Conservation (phyloP, 2,329 filamentous ascomycete genomes). For the Amauroascus niger region DNA sequence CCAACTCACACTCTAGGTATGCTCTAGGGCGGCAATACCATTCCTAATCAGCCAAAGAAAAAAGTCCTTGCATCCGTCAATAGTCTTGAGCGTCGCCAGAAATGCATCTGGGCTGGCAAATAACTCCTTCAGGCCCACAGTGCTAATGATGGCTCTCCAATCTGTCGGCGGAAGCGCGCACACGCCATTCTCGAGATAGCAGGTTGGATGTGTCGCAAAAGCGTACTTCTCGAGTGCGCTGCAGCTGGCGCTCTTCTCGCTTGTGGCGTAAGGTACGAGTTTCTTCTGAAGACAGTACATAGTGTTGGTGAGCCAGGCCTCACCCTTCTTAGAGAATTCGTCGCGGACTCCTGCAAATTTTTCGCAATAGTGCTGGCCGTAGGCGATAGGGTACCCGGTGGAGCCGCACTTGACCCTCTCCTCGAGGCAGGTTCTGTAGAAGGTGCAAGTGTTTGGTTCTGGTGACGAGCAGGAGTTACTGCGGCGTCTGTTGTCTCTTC, state of each 20-base stretch:
- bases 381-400: constrained; percentile 27
- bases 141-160: constrained; percentile 19
- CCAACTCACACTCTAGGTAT: too few relatives aligned
- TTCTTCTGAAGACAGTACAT: constrained; percentile 25
- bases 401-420: constrained; percentile 19
- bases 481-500: neutral
- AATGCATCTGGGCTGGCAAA: neutral
- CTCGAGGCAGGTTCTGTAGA: constrained; percentile 23
- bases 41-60: constrained; percentile 10
- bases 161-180: constrained; percentile 19
- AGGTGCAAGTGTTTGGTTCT: constrained; percentile 21
- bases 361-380: constrained; percentile 24
- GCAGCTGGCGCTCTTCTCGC: constrained; percentile 16
- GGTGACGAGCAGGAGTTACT: constrained; percentile 19
- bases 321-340: constrained; percentile 18
- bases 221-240: constrained; percentile 17
- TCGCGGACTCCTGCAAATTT: constrained; percentile 16
- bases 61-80: constrained; percentile 9
- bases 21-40: too few relatives aligned
- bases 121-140: neutral
- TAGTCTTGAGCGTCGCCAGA: constrained; percentile 7
- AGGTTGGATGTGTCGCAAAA: constrained; percentile 19
- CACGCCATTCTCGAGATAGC: constrained; percentile 21
- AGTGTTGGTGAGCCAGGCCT: constrained; percentile 22
- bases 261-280: constrained; percentile 20